Evolutionary conservation across 179 eudicot genomes (phyloP).

Genomic region (Beta corolliflora): DNA sequence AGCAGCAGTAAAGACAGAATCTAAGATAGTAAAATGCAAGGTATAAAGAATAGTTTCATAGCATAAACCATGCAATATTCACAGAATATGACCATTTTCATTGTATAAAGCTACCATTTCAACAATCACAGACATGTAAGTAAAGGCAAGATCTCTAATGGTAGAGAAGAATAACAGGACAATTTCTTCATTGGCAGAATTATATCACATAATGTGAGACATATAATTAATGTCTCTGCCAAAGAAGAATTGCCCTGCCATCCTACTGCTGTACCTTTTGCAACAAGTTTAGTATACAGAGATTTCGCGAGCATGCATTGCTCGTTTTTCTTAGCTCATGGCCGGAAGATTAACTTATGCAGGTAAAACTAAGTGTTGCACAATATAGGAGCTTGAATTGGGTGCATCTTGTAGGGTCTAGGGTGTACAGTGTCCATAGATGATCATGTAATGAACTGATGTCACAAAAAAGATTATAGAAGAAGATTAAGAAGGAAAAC

Average conservation of each 20-base stretch:
- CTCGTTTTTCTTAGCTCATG: not conserved
- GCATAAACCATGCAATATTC: conserved; percentile 3
- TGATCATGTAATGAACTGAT: too few relatives aligned
- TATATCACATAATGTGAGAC: not conserved
- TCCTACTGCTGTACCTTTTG: not conserved
- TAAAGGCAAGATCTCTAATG: not conserved
- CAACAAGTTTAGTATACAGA: not conserved
- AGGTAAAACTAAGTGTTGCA: too few relatives aligned
- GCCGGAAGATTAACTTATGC: too few relatives aligned
- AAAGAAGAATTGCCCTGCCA: not conserved
- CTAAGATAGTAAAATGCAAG: not conserved
- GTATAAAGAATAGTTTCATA: not conserved
- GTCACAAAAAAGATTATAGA: too few relatives aligned
- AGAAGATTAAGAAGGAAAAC: too few relatives aligned
- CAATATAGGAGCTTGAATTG: too few relatives aligned
- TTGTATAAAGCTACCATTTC: not conserved
- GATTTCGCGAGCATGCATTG: not conserved
- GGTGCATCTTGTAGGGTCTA: too few relatives aligned
- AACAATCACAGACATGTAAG: not conserved
- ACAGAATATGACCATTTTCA: not conserved
- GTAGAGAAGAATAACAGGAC: not conserved
- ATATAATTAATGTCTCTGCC: not conserved
- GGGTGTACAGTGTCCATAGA: too few relatives aligned
- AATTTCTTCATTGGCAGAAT: not conserved
- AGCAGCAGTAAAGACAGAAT: not conserved